Evolutionary conservation across 164 flowering plant genomes (phyloP).

Genomic region (Chimonanthus salicifolius): DNA sequence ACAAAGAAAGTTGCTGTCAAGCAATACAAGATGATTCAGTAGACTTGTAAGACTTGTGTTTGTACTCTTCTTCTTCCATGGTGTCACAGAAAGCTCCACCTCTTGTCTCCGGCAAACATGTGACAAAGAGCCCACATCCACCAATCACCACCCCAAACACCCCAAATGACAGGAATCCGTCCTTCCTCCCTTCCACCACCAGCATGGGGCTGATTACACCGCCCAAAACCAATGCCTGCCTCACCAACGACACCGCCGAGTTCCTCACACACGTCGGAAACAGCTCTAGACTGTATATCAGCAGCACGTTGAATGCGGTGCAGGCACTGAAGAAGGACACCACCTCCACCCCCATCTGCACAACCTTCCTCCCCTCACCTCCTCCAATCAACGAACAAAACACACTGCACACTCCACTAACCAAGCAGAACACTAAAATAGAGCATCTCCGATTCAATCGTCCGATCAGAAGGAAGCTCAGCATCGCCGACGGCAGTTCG

Average conservation of each 20-base stretch:
- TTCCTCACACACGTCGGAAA: constrained; percentile 84
- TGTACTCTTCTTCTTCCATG: constrained; percentile 60
- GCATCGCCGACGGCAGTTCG: constrained; percentile 43
- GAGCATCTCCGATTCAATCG: constrained; percentile 25
- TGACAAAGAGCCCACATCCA: constrained; percentile 42
- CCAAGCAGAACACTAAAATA: constrained; percentile 26
- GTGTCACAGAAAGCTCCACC: constrained; percentile 55
- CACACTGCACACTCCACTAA: constrained; percentile 44
- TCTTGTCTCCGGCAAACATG: constrained; percentile 60
- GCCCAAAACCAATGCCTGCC: constrained; percentile 60
- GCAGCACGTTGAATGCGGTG: constrained; percentile 36
- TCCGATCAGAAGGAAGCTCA: constrained; percentile 35
- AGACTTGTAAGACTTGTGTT: too few species aligned
- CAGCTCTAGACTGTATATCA: constrained; percentile 62
- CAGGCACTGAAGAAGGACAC: constrained; percentile 51
- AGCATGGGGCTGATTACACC: constrained; percentile 53
- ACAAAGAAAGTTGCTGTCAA: too few species aligned
- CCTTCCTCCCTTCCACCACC: constrained; percentile 40
- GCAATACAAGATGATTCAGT: too few species aligned
- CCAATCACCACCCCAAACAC: constrained; percentile 50
- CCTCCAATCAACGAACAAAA: constrained; percentile 18
- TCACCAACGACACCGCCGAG: constrained; percentile 64
- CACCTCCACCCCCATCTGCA: constrained; percentile 47
- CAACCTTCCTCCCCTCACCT: not conserved
- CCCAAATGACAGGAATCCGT: constrained; percentile 28